Evolutionary conservation across 2,329 filamentous ascomycete species (phyloP).

Genomic region (Diaporthe ilicicola): DNA sequence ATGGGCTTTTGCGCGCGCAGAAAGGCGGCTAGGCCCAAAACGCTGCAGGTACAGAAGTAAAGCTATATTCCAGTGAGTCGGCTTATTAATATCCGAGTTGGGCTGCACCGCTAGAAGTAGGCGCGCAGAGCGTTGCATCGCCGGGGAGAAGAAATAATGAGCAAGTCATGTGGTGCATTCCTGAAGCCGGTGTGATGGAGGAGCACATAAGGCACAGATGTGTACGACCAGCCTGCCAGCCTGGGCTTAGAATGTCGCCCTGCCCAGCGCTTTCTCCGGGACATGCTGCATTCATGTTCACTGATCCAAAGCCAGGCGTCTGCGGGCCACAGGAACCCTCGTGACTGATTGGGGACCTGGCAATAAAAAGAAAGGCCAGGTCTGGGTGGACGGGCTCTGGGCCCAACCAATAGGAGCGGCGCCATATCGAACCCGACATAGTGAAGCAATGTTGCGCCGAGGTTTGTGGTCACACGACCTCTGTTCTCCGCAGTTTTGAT

Average conservation of each 20-base stretch:
- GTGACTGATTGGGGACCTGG: background rate
- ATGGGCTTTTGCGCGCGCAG: background rate
- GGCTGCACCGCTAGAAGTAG: background rate
- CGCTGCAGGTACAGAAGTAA: background rate
- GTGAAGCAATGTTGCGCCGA: constrained; percentile 13
- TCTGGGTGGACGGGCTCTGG: background rate
- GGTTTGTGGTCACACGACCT: constrained; percentile 32
- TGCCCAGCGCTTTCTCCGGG: background rate
- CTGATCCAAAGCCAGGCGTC: background rate
- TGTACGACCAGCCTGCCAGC: background rate
- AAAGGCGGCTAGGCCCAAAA: background rate
- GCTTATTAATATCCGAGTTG: background rate
- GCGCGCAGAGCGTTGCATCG: constrained; percentile 3
- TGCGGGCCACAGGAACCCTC: background rate
- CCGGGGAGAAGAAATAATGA: background rate
- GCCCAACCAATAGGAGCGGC: background rate
- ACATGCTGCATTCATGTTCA: background rate
- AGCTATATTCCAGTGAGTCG: background rate
- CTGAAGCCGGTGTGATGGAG: constrained; percentile 21
- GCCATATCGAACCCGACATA: background rate
- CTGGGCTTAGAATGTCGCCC: background rate
- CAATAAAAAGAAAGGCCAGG: background rate
- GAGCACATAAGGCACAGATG: constrained; percentile 13
- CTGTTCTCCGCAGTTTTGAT: constrained; percentile 29
- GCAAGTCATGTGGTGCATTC: constrained; percentile 14